Evolutionary conservation across 2,329 filamentous ascomycete genomes (phyloP).

Genomic region (Zasmidium angulare): DNA sequence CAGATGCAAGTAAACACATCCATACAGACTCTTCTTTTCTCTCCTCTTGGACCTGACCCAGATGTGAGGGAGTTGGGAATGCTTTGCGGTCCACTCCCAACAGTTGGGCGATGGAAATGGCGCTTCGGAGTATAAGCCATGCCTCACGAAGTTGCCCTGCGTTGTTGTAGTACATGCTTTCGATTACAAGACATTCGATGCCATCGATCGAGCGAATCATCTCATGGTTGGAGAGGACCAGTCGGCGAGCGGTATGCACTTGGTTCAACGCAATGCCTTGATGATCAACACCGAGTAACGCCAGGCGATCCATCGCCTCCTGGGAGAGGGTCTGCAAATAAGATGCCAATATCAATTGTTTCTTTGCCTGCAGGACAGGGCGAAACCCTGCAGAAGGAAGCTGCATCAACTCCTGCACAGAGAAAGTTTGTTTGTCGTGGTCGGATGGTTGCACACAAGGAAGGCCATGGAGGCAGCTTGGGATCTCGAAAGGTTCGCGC

Average conservation of each 20-base stretch:
- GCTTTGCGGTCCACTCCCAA: neutral
- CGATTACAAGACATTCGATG: slow-evolving; percentile 2
- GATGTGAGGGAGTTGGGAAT: neutral
- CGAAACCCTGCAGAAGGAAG: neutral
- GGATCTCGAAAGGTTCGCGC: neutral
- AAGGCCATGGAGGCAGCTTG: neutral
- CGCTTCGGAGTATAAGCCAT: neutral
- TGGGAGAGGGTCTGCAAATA: neutral
- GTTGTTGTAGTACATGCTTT: slow-evolving; percentile 5
- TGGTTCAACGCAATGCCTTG: neutral
- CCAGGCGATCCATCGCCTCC: neutral
- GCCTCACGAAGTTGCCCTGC: slow-evolving; percentile 1
- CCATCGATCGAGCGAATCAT: slow-evolving; percentile 1
- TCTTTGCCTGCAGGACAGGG: neutral
- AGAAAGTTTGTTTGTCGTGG: neutral
- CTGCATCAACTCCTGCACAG: neutral
- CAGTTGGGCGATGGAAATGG: slow-evolving; percentile 1
- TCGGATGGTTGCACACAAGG: neutral
- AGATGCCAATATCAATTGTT: neutral
- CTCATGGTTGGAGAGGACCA: neutral
- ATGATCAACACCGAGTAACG: neutral
- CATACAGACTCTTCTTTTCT: neutral
- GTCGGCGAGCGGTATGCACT: neutral
- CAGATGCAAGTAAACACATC: slow-evolving; percentile 1
- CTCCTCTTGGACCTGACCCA: neutral